These are phyloP conservation scores for Arbutus unedo DNA, from an alignment of 148 eudicot species.

Conservation along the genomic window DNA sequence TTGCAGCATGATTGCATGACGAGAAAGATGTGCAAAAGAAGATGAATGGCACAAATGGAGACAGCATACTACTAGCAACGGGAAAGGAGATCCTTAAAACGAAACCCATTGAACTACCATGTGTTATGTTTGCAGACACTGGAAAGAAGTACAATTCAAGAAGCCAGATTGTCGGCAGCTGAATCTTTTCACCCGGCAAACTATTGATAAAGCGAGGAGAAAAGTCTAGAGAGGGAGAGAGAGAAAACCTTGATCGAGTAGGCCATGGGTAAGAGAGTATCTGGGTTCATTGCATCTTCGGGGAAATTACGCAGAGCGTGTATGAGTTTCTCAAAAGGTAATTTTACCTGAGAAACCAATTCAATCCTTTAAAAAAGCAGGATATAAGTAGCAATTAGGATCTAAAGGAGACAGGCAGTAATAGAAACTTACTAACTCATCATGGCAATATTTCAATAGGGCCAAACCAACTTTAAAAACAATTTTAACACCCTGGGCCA, in stretches of 20 bases:
- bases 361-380: not conserved
- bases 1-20: not conserved
- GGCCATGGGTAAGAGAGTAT: constrained; percentile 79
- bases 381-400: not conserved
- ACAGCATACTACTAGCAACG: not conserved
- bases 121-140: not conserved
- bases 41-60: not conserved
- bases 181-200: not conserved
- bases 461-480: constrained; percentile 93
- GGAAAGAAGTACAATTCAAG: not conserved
- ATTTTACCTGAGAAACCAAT: constrained; percentile 52
- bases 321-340: constrained; percentile 93
- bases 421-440: constrained; percentile 67
- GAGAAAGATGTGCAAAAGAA: not conserved
- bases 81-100: not conserved
- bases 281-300: constrained; percentile 89
- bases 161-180: not conserved
- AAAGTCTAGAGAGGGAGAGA: constrained; percentile 7
- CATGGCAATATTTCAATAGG: constrained; percentile 82
- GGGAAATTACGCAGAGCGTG: constrained; percentile 89
- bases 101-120: not conserved
- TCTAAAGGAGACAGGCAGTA: not conserved
- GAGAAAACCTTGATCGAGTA: constrained; percentile 74
- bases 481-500: constrained; percentile 74
- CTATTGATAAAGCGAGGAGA: not conserved